A percentile compares a stretch with the other conserved stretches of the same genome.
These are phyloP conservation scores for Elasticomyces elasticus DNA, from an alignment of 495 filamentous ascomycete genomes.

Conservation along the genomic window DNA sequence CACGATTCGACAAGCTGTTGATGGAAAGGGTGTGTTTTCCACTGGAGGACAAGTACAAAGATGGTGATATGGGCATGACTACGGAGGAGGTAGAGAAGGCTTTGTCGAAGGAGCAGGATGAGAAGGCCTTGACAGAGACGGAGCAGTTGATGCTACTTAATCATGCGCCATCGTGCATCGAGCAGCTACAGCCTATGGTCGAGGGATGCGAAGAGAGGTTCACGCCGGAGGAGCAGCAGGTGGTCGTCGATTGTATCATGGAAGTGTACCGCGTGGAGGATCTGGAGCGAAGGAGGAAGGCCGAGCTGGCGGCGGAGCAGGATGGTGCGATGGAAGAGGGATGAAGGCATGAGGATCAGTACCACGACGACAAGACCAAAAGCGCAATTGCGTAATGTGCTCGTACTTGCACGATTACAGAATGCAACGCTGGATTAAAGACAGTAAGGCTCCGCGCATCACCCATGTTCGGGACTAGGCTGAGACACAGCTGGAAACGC, in stretches of 20 bases:
- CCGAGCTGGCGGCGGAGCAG: no score
- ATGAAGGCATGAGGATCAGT: no score
- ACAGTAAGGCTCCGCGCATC: no score
- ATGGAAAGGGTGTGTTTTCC: conserved; percentile 3
- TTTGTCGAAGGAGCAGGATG: conserved; percentile 14
- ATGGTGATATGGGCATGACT: background rate
- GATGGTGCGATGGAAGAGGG: no score
- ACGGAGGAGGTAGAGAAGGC: background rate
- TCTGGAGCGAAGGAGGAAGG: background rate
- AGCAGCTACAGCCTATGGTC: conserved; percentile 20
- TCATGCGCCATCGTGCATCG: conserved; percentile 12
- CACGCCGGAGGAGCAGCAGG: conserved; percentile 15
- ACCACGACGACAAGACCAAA: no score
- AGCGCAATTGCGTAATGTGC: no score
- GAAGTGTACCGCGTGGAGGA: conserved; percentile 11
- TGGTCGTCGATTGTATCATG: conserved; percentile 11
- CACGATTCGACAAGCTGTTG: background rate
- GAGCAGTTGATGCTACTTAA: conserved; percentile 18
- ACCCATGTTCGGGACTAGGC: no score
- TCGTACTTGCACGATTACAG: no score
- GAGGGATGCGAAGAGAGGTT: conserved; percentile 17
- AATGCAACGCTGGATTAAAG: no score
- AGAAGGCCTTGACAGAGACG: conserved; percentile 19
- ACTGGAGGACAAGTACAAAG: conserved; percentile 10
- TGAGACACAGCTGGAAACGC: no score